phyloP scores from a whole-genome alignment of 140 eudicot species.

The Flaveria floridana region DNA sequence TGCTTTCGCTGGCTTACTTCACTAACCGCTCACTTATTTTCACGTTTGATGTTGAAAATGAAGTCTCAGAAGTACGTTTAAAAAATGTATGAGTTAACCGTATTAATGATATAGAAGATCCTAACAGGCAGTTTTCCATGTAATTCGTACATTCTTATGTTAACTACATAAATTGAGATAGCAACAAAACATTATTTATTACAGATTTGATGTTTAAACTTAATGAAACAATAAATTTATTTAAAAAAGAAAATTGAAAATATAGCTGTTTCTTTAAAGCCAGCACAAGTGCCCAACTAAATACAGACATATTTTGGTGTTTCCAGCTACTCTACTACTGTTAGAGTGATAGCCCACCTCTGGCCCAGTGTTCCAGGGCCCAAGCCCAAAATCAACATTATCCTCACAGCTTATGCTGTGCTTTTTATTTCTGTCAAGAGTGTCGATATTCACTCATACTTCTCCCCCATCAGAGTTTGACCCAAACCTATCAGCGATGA shows the following conservation, averaged over 20 bases:
- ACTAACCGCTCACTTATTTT: no score
- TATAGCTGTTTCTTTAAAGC: constrained; percentile 13
- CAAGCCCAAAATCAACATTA: constrained; percentile 9
- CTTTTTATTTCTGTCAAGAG: neutral
- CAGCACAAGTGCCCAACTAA: neutral
- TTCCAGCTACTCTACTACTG: neutral
- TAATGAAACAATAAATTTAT: neutral
- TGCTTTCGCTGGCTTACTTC: no score
- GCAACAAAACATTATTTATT: no score
- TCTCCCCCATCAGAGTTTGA: neutral
- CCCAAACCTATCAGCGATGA: constrained; percentile 3
- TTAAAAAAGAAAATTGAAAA: neutral
- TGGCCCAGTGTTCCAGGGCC: neutral
- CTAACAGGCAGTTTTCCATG: no score
- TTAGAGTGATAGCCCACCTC: neutral
- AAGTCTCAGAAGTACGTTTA: no score
- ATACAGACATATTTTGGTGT: neutral
- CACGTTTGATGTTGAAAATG: no score
- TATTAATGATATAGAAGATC: no score
- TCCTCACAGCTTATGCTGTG: neutral
- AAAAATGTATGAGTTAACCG: no score
- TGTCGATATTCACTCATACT: neutral
- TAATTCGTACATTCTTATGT: no score
- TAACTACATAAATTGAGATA: no score
- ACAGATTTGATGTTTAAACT: neutral